Conservation (phyloP, 257 asterid genomes). For the Gardenia jasminoides region DNA sequence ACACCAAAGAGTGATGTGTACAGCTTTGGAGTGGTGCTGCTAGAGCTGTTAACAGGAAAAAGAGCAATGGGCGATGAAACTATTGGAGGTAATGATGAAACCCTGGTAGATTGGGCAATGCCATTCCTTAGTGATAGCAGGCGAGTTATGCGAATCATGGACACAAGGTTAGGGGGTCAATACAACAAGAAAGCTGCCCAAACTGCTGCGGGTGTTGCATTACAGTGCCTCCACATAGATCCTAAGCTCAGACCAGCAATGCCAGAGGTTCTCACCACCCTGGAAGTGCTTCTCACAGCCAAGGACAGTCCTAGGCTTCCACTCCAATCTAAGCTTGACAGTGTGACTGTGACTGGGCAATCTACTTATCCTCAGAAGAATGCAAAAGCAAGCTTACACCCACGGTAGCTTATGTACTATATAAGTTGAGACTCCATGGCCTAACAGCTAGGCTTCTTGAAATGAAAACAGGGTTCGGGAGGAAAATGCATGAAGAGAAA, state of each 20-base stretch:
- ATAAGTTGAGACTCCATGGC: neutral
- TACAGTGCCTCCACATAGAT: constrained; percentile 47
- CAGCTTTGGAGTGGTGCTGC: constrained; percentile 44
- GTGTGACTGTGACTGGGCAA: neutral
- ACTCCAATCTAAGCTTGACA: constrained; percentile 28
- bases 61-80: constrained; percentile 56
- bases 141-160: constrained; percentile 64
- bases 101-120: constrained; percentile 65
- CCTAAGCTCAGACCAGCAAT: constrained; percentile 49
- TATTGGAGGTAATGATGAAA: constrained; percentile 49
- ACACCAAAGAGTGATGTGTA: constrained; percentile 50
- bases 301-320: constrained; percentile 19
- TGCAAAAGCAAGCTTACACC: neutral
- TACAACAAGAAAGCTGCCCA: constrained; percentile 59
- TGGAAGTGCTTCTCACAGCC: constrained; percentile 36
- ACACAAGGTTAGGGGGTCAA: constrained; percentile 60
- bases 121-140: constrained; percentile 49
- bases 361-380: constrained; percentile 1
- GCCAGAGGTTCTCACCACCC: constrained; percentile 43
- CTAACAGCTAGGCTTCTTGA: neutral
- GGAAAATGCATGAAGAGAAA: neutral
- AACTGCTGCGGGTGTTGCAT: constrained; percentile 46
- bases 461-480: neutral
- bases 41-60: constrained; percentile 43
- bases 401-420: neutral